Evolutionary conservation across 441 rosid species (phyloP), one percentile per base, ranked within the genome.

Genomic region (Gossypium schwendimanii): DNA sequence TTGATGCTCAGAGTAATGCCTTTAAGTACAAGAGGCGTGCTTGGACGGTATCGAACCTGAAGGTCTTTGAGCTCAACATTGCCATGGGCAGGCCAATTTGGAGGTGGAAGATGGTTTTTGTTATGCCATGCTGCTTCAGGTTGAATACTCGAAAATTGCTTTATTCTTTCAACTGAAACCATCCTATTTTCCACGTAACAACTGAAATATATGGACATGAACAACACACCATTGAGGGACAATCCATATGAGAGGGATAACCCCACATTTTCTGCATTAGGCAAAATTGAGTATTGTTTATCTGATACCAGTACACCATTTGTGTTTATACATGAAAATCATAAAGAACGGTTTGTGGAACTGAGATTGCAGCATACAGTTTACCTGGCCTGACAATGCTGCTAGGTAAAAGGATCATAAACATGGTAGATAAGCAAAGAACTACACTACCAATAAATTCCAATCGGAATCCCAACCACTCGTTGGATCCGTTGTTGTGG

Each of bases 161-260:
- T 91, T 26, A 94, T 79, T 81, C 98, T 91, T 80, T 94, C 98
- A 1, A 91, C 92, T 0, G 97, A 91, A 33, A 94, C 94, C 98
- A 94, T 91, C 74, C 88, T 83, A 78, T 94, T 94, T 76, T 94
- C 97, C 26, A 94, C 88, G 57, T 88, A 87, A 86, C 98, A 91
- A 65, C 96, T 91, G 76, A 83, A 67, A 28, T 91, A 90, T 73
- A 93, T 84, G 47, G 93, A 83, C 90, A 87, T 90, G 76, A 90
- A 93, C 77, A 93, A 81, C 72, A 89, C 92, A 57, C 74, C 80
- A 73, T 91, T 94, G 78, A 94, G 89, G 15, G 97, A 94, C 63
- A 94, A 71, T 33, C 98, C 98, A 11, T 94, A 94, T 0, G 98
- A 94, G 58, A 94, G 97, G n/a, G 97, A 88, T 63, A 92, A 81